Base-by-base conservation (phyloP, 2,329 filamentous ascomycete species). In the Colletotrichum musicola region DNA sequence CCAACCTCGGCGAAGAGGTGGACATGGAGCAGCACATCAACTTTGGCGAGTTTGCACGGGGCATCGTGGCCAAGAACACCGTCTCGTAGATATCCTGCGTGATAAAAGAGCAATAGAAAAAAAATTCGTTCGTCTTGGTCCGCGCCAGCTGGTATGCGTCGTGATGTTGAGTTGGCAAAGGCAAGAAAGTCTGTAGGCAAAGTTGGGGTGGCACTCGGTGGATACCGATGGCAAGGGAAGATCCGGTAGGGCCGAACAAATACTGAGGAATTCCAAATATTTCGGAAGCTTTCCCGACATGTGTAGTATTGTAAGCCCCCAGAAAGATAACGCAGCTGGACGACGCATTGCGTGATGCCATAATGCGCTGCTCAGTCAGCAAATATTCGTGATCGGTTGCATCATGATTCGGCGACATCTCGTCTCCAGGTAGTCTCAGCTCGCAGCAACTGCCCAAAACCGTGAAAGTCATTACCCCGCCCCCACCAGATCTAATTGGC, bases 1-100 rank as follows among this genome's bases (percentile, higher is more conserved):
- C 96, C 25, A 97, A 98, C 82, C 80, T 98, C 69, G 92, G 88
- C 74, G 93, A 95, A 73, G 87, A 89, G 80, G 91, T 95, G 14
- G 93, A 95, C 75, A 85, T 88, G 66, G 83, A 87, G 76, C 85
- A 89, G 74, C 86, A 88, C 44, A 84, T 90, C 64, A 92, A 88
- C 46, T 95, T 95, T 85, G 93, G 92, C 22, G 88, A 92, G 75
- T 94, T 95, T 83, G 92, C 92, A 3, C 79, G 87, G 60, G 86
- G 86, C 0, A 84, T 90, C 58, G 86, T 90, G 44, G 82, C 84
- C 4, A 88, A 86, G 76, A 89, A 89, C 68, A 90, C 88, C 0
- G 86, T 89, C 20, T 81, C 67, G 25, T 67, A 18, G 44, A 30
- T 35, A 35, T 35, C 9, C 9, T 35, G 30, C 30, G 7, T 35